Conservation (phyloP, 2,329 filamentous ascomycete genomes). For the Onygenales sp. region DNA sequence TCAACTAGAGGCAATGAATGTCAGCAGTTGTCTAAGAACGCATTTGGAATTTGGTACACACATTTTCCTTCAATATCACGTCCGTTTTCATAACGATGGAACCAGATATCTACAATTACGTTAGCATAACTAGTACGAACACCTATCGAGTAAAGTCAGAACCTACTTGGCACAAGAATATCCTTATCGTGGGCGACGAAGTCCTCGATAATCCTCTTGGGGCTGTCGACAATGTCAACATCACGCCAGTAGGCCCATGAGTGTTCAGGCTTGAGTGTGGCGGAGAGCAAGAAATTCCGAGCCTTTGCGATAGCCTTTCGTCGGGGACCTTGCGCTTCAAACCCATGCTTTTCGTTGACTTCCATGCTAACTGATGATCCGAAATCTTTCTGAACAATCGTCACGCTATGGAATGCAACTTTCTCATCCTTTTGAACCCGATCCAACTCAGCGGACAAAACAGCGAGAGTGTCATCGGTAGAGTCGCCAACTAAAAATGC, state of each 20-base stretch:
- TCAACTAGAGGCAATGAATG: conserved; percentile 55
- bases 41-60: conserved; percentile 39
- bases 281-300: conserved; percentile 79
- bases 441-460: conserved; percentile 74
- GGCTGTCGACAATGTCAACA: conserved; percentile 90
- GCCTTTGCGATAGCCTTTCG: conserved; percentile 84
- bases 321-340: conserved; percentile 77
- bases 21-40: neutral
- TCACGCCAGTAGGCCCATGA: conserved; percentile 99
- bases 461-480: conserved; percentile 81
- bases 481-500: conserved; percentile 92
- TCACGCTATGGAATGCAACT: conserved; percentile 74
- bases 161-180: conserved; percentile 86
- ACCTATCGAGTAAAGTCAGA: neutral
- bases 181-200: conserved; percentile 91
- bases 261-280: conserved; percentile 83
- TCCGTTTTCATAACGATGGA: conserved; percentile 74
- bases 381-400: conserved; percentile 88
- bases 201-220: conserved; percentile 80
- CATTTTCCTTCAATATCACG: conserved; percentile 90
- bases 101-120: conserved; percentile 71
- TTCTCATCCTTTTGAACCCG: conserved; percentile 66
- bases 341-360: conserved; percentile 75
- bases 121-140: conserved; percentile 2
- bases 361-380: conserved; percentile 61